Evolutionary conservation across 768 basidiomycete genomes (phyloP).

Genomic region (Dendrothele bispora): DNA sequence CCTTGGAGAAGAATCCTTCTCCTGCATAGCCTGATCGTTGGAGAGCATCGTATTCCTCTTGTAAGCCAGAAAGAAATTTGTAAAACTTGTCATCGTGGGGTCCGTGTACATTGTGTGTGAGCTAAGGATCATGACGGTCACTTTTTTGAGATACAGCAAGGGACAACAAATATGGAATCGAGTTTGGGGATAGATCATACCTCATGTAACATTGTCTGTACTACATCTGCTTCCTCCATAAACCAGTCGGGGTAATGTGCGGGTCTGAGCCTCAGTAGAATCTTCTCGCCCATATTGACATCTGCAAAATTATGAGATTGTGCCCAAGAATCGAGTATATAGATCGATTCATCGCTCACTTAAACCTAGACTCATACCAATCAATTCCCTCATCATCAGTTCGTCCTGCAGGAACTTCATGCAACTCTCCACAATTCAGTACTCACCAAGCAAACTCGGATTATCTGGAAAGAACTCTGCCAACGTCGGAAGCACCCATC

Average conservation of each 20-base stretch:
- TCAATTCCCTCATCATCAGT: too few relatives aligned
- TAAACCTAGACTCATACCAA: constrained; percentile 32
- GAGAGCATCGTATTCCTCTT: constrained; percentile 84
- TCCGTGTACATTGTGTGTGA: constrained; percentile 87
- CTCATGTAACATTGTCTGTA: constrained; percentile 91
- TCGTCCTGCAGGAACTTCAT: too few relatives aligned
- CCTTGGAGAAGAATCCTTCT: constrained; percentile 86
- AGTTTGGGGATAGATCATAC: constrained; percentile 32
- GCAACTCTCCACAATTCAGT: neutral
- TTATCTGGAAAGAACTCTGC: constrained; percentile 86
- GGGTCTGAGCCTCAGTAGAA: constrained; percentile 80
- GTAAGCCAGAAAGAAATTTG: constrained; percentile 66
- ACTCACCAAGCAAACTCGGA: constrained; percentile 69
- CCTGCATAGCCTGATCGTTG: constrained; percentile 83
- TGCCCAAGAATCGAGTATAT: neutral
- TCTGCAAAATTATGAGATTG: constrained; percentile 39
- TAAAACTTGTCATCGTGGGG: constrained; percentile 88
- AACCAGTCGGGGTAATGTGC: constrained; percentile 68
- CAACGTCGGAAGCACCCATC: constrained; percentile 78
- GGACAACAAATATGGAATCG: neutral
- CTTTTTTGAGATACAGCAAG: neutral
- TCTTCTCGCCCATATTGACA: constrained; percentile 78
- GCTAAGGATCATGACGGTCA: constrained; percentile 38
- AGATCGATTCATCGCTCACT: constrained; percentile 25
- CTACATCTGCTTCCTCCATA: constrained; percentile 69